phyloP scores from a whole-genome alignment of 1,284 basidiomycete genomes.

The Microbotryomycetes sp. region DNA sequence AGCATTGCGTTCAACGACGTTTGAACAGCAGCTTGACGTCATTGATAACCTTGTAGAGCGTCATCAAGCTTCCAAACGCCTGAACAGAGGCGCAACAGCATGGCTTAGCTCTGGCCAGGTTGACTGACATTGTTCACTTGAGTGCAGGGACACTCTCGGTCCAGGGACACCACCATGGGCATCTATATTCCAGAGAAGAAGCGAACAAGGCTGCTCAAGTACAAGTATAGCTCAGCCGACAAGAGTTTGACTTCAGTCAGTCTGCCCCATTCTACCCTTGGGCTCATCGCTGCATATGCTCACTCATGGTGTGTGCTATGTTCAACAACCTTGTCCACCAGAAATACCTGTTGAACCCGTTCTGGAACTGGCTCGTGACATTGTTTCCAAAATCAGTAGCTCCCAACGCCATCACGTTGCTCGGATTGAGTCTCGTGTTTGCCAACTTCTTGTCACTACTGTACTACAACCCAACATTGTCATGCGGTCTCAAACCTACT shows the following conservation, averaged over 20 bases:
- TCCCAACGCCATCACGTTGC: slow-evolving; percentile 62
- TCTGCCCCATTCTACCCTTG: background rate
- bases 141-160: too few relatives aligned
- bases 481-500: slow-evolving; percentile 36
- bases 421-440: slow-evolving; percentile 71
- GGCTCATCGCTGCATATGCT: background rate
- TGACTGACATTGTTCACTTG: too few relatives aligned
- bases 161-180: slow-evolving; percentile 21
- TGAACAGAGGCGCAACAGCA: too few relatives aligned
- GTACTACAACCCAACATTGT: slow-evolving; percentile 61
- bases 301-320: background rate
- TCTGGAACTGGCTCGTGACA: slow-evolving; percentile 91
- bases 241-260: slow-evolving; percentile 45
- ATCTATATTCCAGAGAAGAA: slow-evolving; percentile 45
- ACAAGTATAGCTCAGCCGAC: slow-evolving; percentile 55
- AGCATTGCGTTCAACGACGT: too few relatives aligned
- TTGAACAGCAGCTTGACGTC: too few relatives aligned
- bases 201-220: slow-evolving; percentile 49
- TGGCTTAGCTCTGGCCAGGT: too few relatives aligned
- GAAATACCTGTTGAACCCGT: slow-evolving; percentile 75
- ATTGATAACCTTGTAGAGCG: too few relatives aligned
- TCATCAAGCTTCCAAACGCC: too few relatives aligned
- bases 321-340: slow-evolving; percentile 61
- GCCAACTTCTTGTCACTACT: slow-evolving; percentile 78
- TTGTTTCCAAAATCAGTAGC: slow-evolving; percentile 82